Evolutionary conservation across 352 stramenopile species (phyloP).

Genomic region (Pythium pyrilobum): DNA sequence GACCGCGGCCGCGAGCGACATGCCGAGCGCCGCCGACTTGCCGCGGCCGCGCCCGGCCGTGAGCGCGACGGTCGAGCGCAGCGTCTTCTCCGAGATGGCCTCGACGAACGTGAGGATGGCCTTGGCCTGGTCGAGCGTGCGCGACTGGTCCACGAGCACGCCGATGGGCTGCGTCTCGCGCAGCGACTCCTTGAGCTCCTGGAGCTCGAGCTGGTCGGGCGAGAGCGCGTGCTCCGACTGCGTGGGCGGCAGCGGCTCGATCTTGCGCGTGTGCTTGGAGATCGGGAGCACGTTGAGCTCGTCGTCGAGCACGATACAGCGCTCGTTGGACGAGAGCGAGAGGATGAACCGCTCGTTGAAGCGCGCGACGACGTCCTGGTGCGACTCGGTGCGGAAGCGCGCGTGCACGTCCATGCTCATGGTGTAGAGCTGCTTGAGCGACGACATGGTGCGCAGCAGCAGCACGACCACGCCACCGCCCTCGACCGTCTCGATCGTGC

Average conservation of each 20-base stretch:
- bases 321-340: conserved; percentile 91
- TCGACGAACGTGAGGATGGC: conserved; percentile 98
- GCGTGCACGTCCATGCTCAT: conserved; percentile 97
- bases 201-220: conserved; percentile 87
- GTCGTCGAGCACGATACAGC: conserved; percentile 98
- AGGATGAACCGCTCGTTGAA: conserved; percentile 99
- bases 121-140: conserved; percentile 94
- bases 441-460: conserved; percentile 97
- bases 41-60: conserved; percentile 90
- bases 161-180: conserved; percentile 94
- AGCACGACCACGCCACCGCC: conserved; percentile 97
- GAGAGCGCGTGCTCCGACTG: conserved; percentile 51
- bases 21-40: conserved; percentile 98
- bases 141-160: conserved; percentile 92
- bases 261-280: conserved; percentile 88
- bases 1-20: conserved; percentile 80
- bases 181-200: conserved; percentile 94
- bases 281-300: conserved; percentile 99
- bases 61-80: conserved; percentile 92
- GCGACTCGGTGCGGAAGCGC: conserved; percentile 89
- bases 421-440: conserved; percentile 98
- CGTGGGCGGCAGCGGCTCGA: conserved; percentile 73
- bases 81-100: conserved; percentile 95
- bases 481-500: conserved; percentile 99
- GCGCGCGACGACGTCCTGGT: conserved; percentile 94